Conservation (phyloP, 1,139 yeast genomes). For the Suzukiozyma palmioleophila region DNA sequence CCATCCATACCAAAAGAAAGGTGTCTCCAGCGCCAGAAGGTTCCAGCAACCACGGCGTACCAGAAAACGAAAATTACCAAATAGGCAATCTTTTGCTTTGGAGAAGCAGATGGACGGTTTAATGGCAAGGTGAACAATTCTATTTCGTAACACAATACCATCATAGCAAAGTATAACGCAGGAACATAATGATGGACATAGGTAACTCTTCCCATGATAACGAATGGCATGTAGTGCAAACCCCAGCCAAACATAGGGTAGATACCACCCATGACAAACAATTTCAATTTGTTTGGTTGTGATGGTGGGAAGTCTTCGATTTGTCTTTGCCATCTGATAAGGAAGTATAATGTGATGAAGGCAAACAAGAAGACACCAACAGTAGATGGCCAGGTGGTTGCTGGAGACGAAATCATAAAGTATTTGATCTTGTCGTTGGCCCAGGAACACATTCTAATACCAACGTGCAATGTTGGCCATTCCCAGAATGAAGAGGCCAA, state of each 20-base stretch:
- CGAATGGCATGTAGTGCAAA: conserved; percentile 85
- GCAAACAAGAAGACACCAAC: conserved; percentile 63
- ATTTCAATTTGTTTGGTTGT: conserved; percentile 25
- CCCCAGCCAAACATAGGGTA: conserved; percentile 96
- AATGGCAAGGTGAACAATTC: conserved; percentile 55
- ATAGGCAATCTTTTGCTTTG: conserved; percentile 20
- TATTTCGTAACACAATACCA: conserved; percentile 70
- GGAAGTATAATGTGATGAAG: conserved; percentile 47
- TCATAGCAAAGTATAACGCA: conserved; percentile 90
- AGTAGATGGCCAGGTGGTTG: conserved; percentile 91
- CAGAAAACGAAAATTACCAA: conserved; percentile 30
- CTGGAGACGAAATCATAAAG: conserved; percentile 88
- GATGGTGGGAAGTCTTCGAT: conserved; percentile 55
- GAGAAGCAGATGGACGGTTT: conserved; percentile 24
- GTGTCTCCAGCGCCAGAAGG: conserved; percentile 71
- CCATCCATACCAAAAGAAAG: conserved; percentile 92
- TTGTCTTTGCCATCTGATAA: conserved; percentile 95
- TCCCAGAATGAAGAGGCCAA: conserved; percentile 94
- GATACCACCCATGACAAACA: conserved; percentile 71
- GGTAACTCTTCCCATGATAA: conserved; percentile 94
- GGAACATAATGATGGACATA: conserved; percentile 97
- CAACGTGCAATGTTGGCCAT: conserved; percentile 94
- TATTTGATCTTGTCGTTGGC: conserved; percentile 74
- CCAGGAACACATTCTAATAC: conserved; percentile 97
- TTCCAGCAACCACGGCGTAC: conserved; percentile 19